A percentile compares a stretch with the other conserved stretches of the same genome.
These are phyloP conservation scores for Alloascoidea africana DNA, from an alignment of 805 yeast genomes.

Conservation along the genomic window DNA sequence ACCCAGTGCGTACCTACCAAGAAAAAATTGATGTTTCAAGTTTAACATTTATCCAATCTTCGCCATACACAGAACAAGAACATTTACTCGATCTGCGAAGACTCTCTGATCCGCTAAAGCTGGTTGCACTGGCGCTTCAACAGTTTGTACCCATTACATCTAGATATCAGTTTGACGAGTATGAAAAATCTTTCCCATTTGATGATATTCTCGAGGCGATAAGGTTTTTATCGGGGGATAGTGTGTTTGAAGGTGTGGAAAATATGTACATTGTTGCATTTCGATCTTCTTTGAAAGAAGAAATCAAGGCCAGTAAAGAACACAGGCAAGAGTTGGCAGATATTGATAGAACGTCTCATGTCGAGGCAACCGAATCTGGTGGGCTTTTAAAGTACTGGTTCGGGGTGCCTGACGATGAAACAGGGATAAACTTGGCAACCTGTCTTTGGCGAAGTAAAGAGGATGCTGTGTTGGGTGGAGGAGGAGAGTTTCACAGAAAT, in stretches of 20 bases:
- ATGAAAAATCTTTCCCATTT: conserved; percentile 17
- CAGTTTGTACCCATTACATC: conserved; percentile 11
- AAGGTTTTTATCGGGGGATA: conserved; percentile 1
- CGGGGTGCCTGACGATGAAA: conserved; percentile 19
- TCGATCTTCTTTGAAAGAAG: conserved; percentile 16
- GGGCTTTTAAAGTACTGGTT: conserved; percentile 25
- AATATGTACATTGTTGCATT: conserved; percentile 22
- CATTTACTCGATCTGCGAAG: conserved; percentile 16
- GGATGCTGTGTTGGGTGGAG: conserved; percentile 21
- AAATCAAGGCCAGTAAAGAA: conserved; percentile 14
- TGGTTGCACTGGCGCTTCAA: conserved; percentile 19
- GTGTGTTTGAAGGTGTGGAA: conserved; percentile 7
- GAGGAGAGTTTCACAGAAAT: conserved; percentile 18
- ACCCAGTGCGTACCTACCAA: conserved; percentile 7
- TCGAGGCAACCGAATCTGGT: conserved; percentile 21
- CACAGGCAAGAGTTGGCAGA: conserved; percentile 15
- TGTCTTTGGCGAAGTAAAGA: conserved; percentile 21
- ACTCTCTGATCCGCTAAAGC: conserved; percentile 12
- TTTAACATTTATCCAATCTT: conserved; percentile 12
- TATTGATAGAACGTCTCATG: conserved; percentile 20
- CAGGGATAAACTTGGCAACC: conserved; percentile 23
- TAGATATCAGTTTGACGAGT: conserved; percentile 15
- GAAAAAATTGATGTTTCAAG: conserved; percentile 2
- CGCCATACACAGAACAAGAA: conserved; percentile 17
- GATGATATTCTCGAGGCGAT: conserved; percentile 11